Evolutionary conservation across 2,329 filamentous ascomycete species (phyloP).

Genomic region (Ceratocystis alfenasii): DNA sequence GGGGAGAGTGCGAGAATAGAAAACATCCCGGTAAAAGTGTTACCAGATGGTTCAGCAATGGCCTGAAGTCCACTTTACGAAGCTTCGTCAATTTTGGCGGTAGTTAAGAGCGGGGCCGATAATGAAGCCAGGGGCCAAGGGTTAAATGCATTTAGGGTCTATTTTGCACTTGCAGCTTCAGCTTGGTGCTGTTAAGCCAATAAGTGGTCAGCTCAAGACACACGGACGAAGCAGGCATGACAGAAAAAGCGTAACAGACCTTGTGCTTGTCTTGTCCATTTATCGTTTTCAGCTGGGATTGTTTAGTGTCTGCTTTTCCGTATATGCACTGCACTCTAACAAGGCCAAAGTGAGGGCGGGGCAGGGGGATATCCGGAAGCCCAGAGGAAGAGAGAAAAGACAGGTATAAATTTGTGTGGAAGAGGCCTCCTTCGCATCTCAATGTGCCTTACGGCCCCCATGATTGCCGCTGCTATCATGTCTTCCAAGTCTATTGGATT

Average conservation of each 20-base stretch:
- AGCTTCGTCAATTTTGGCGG: neutral
- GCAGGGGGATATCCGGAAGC: neutral
- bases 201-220: neutral
- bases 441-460: neutral
- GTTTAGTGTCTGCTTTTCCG: neutral
- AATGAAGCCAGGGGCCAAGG: neutral
- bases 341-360: neutral
- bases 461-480: neutral
- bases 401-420: neutral
- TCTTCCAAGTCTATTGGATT: neutral
- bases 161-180: neutral
- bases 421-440: neutral
- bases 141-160: conserved; percentile 7
- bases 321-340: neutral
- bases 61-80: too few species aligned
- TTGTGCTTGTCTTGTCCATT: neutral
- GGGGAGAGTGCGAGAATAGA: too few species aligned
- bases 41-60: too few species aligned
- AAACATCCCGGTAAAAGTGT: too few species aligned
- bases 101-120: conserved; percentile 11
- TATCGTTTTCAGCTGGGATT: conserved; percentile 1
- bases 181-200: neutral
- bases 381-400: neutral
- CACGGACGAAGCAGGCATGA: neutral
- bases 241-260: neutral